Evolutionary conservation across 1,284 basidiomycete species (phyloP), one percentile per base, ranked within the genome.

Genomic region (Heimioporus retisporus): DNA sequence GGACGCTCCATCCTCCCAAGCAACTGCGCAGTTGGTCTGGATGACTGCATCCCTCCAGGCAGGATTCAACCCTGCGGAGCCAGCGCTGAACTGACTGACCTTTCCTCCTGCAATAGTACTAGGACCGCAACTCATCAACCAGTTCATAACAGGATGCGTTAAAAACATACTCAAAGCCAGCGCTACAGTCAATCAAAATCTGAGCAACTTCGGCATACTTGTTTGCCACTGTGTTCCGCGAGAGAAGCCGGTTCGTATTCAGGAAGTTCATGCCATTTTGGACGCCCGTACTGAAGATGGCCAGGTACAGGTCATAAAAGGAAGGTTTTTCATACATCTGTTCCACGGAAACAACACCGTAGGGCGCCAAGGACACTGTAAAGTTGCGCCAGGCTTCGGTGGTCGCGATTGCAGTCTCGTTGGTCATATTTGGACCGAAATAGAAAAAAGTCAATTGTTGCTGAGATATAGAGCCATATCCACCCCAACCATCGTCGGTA

Each of bases 31-130:
- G 18, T 73, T 59, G n/a, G 76, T 68, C 59, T 82, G 75, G 13
- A 77, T 70, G 16, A 85, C 43, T 0, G 82, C 79, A 4, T 79
- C 73, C 4, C 85, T 74, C 83, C 84, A 85, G 19, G 79, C 80
- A 7, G 84, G 83, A 67, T 85, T 82, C 35, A 85, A 61, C 3
- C 82, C 83, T 16, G 79, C 77, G 10, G 82, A 80, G 57, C 77
- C 74, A 0, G 82, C 76, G 61, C 80, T 72, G 1, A 77, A 71
- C 25, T 75, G 70, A 13, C 78, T 75, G 14, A 84, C 83, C 21
- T 76, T 80, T 10, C 84, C 83, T 4, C 83, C 83, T 11, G 75
- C 79, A 16, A 83, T 70, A 18, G 76, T 71, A 57, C 82, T 84
- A 40, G 44, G 54, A 4, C n/a, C 2, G 19, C 19, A 40, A 42